Evolutionary conservation across 345 rosid species (phyloP).

Genomic region (Cochlearia excelsa): DNA sequence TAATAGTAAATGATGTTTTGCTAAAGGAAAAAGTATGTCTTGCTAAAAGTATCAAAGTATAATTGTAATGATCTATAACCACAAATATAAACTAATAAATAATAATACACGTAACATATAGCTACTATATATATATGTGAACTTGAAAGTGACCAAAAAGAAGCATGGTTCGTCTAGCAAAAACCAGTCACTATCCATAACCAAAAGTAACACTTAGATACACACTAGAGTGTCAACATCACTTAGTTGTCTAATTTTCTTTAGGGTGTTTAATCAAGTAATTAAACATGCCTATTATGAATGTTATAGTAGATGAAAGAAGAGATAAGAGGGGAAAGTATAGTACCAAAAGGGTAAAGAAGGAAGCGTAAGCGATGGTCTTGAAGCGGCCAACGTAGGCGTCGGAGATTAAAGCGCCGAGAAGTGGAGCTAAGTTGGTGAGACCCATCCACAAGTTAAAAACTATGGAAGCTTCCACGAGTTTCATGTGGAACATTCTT

Average conservation of each 20-base stretch:
- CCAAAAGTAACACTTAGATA: too few relatives aligned
- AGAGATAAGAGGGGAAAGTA: conserved; percentile 3
- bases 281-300: neutral
- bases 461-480: conserved; percentile 46
- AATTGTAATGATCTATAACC: too few relatives aligned
- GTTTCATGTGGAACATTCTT: conserved; percentile 49
- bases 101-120: too few relatives aligned
- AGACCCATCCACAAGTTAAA: conserved; percentile 54
- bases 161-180: too few relatives aligned
- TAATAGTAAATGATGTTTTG: conserved; percentile 10
- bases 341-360: conserved; percentile 54
- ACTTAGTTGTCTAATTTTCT: neutral
- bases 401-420: conserved; percentile 67
- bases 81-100: too few relatives aligned
- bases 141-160: too few relatives aligned
- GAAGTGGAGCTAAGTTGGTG: conserved; percentile 49
- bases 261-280: neutral
- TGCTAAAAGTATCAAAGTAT: neutral
- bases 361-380: conserved; percentile 51
- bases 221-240: too few relatives aligned
- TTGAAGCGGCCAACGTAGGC: conserved; percentile 51
- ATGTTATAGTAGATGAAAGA: neutral
- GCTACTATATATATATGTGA: too few relatives aligned
- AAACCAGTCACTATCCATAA: too few relatives aligned
- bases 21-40: neutral